Evolutionary conservation across 2,329 filamentous ascomycete species (phyloP), one percentile per base, ranked within the genome.

Genomic region (Xylogone sp.): DNA sequence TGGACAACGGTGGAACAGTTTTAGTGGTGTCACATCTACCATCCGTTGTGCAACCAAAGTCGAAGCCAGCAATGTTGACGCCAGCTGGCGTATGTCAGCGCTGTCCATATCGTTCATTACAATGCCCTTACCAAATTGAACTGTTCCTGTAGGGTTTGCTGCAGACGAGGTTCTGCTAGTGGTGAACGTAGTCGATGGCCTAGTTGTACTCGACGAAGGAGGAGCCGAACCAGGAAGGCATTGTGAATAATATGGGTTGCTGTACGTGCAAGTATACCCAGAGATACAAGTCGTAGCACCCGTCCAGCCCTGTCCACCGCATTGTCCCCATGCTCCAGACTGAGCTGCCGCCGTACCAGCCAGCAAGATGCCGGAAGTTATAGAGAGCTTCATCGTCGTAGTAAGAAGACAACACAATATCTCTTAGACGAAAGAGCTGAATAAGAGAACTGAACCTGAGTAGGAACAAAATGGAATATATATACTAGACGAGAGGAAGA

Each of bases 1-100:
- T 45, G 4, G 55, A 42, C 2, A 70, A 50, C 6, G 73, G 71
- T 7, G 70, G 63, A 5, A 59, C 54, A 20, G 62, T 59, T 18
- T 62, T 58, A 1, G 58, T 61, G 9, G 67, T 49, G 19, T 62
- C 63, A 60, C 71, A 73, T 22, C 59, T 68, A 18, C 73, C 62
- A 29, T 70, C 65, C 3, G 70, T 75, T 12, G 56, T 56, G 53
- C 71, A 74, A n/a, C 73, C 72, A 54, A 77, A 77, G 52, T 77
- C 75, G 50, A 74, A 75, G 2, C 75, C 75, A 2, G 72, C 68
- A 49, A 75, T 72, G 58, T 72, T 73, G 24, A 71, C 62, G 45
- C 71, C 71, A 21, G 48, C 48, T 49, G 7, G 3, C 10, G 21
- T 31, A 18, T 22, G 20, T 48, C 21, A 49, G 34, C 27, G 4